Percentiles rank a stretch among this genome's conserved stretches.
Conservation (phyloP, 2,329 filamentous ascomycete species). For the Pseudogymnoascus verrucosus region DNA sequence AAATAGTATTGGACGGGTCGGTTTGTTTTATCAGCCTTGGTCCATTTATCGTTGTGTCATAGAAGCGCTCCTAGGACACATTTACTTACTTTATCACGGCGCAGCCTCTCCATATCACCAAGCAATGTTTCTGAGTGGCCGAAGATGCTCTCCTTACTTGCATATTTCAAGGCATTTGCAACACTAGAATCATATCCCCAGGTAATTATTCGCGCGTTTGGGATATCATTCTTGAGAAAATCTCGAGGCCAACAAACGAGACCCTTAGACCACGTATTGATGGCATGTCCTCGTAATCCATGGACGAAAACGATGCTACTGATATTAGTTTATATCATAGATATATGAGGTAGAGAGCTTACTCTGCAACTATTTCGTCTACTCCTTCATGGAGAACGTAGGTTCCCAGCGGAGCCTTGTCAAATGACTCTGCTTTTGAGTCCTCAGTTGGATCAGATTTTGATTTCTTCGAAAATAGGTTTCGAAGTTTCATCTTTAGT, state of each 20-base stretch:
- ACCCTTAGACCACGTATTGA: constrained; percentile 1
- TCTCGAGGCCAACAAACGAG: constrained; percentile 10
- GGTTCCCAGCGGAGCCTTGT: not conserved
- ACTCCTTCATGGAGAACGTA: not conserved
- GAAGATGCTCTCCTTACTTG: not conserved
- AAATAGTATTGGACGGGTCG: not conserved
- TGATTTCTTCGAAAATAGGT: not conserved
- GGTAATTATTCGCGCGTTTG: constrained; percentile 9
- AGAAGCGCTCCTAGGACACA: not conserved
- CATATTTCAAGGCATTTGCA: not conserved
- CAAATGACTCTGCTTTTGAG: not conserved
- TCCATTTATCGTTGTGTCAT: not conserved
- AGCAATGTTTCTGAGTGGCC: not conserved
- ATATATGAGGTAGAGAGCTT: not conserved
- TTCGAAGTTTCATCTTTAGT: not conserved
- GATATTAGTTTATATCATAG: not conserved
- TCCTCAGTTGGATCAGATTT: not conserved
- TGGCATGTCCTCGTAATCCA: constrained; percentile 1
- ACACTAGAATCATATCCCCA: not conserved
- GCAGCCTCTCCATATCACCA: not conserved
- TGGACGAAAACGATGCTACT: constrained; percentile 11
- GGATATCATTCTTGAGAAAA: constrained; percentile 1
- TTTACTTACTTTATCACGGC: not conserved
- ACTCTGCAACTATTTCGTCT: not conserved
- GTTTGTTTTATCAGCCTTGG: not conserved